Conservation (phyloP, 306 rosid genomes). For the Ziziphus jujuba region DNA sequence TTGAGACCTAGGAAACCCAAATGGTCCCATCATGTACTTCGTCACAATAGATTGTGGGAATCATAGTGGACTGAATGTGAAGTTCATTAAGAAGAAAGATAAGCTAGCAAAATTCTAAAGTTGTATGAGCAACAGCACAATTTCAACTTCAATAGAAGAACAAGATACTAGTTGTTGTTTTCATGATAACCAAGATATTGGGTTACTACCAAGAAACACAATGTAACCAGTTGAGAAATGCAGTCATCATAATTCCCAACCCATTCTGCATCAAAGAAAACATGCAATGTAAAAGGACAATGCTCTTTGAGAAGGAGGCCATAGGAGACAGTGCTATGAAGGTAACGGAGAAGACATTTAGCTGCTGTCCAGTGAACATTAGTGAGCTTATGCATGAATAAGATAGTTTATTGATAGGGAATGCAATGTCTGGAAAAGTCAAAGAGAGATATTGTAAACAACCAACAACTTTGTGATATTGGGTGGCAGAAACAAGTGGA, state of each 20-base stretch:
- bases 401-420: background rate
- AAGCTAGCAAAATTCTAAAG: too few relatives aligned
- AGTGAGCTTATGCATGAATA: background rate
- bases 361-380: background rate
- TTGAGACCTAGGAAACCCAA: too few relatives aligned
- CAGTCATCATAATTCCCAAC: background rate
- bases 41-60: too few relatives aligned
- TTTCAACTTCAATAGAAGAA: too few relatives aligned
- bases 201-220: background rate
- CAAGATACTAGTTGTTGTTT: too few relatives aligned
- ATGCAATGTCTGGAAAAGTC: background rate
- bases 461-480: background rate
- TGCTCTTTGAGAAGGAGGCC: background rate
- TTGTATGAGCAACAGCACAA: too few relatives aligned
- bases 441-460: background rate
- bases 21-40: too few relatives aligned
- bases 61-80: too few relatives aligned
- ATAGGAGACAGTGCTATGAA: background rate
- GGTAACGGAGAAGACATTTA: background rate
- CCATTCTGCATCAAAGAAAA: conserved; percentile 2
- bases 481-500: background rate
- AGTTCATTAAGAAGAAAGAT: too few relatives aligned
- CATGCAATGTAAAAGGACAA: background rate
- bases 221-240: background rate
- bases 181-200: background rate